These are phyloP conservation scores for Kwoniella dendrophila DNA, from an alignment of 768 basidiomycete species.

Conservation along the genomic window DNA sequence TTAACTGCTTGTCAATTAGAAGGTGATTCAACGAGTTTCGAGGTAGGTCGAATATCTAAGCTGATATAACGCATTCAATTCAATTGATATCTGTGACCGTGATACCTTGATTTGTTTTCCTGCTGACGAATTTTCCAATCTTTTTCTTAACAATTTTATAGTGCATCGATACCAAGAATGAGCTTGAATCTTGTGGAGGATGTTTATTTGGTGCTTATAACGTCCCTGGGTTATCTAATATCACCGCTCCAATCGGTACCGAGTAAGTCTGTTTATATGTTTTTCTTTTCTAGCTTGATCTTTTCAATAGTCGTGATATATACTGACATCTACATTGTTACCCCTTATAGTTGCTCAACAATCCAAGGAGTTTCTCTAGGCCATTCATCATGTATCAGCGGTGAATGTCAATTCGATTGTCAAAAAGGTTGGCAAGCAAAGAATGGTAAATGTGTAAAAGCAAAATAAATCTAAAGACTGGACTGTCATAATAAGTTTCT, in stretches of 20 bases:
- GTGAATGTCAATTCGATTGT: conserved; percentile 6
- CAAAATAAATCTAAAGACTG: no score
- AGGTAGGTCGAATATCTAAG: neutral
- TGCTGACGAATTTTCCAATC: no score
- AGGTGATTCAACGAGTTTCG: neutral
- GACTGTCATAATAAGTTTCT: no score
- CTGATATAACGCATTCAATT: neutral
- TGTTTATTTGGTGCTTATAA: conserved; percentile 4
- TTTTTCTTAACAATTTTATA: no score
- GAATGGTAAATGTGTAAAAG: neutral
- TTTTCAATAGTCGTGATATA: neutral
- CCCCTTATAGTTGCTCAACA: conserved; percentile 8
- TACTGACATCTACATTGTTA: neutral
- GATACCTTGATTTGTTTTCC: no score
- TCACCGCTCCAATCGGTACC: neutral
- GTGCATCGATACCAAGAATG: conserved; percentile 9
- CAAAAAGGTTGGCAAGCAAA: neutral
- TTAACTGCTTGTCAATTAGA: conserved; percentile 5
- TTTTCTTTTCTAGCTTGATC: no score
- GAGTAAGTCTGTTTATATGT: neutral
- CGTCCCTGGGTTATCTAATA: neutral
- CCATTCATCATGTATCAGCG: neutral
- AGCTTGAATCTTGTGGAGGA: conserved; percentile 7
- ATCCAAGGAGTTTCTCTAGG: conserved; percentile 1
- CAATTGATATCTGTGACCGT: neutral